These are phyloP conservation scores for Cyphellophora attinorum DNA, from an alignment of 2,329 filamentous ascomycete species.

Conservation along the genomic window DNA sequence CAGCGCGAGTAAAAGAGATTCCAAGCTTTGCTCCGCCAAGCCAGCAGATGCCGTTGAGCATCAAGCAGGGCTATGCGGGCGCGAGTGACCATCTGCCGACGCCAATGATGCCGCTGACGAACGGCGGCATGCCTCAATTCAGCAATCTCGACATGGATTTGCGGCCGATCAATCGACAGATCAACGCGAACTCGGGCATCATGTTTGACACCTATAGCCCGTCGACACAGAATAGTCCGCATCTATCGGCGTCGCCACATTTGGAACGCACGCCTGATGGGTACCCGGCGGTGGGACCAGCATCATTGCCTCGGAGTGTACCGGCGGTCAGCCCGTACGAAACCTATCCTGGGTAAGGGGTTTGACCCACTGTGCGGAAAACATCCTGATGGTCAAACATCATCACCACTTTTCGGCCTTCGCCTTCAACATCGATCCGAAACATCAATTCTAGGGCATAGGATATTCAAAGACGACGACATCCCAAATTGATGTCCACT, in stretches of 20 bases:
- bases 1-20: slow-evolving; percentile 62
- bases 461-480: too few relatives aligned
- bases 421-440: too few relatives aligned
- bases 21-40: slow-evolving; percentile 1
- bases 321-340: background rate
- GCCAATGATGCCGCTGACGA: slow-evolving; percentile 3
- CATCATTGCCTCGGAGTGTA: background rate
- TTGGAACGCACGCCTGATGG: background rate
- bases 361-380: too few relatives aligned
- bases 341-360: background rate
- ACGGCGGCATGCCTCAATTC: background rate
- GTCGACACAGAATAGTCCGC: background rate
- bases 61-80: slow-evolving; percentile 15
- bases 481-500: background rate
- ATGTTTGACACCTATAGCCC: slow-evolving; percentile 1
- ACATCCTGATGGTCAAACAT: too few relatives aligned
- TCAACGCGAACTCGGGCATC: background rate
- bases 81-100: slow-evolving; percentile 13
- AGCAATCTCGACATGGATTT: background rate
- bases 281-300: background rate
- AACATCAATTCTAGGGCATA: too few relatives aligned
- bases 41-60: slow-evolving; percentile 6
- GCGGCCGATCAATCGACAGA: background rate
- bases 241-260: background rate
- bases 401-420: too few relatives aligned